A percentile compares a stretch with the other conserved stretches of the same genome.
Evolutionary conservation across 257 asterid species (phyloP).

Genomic region (Echium plantagineum): DNA sequence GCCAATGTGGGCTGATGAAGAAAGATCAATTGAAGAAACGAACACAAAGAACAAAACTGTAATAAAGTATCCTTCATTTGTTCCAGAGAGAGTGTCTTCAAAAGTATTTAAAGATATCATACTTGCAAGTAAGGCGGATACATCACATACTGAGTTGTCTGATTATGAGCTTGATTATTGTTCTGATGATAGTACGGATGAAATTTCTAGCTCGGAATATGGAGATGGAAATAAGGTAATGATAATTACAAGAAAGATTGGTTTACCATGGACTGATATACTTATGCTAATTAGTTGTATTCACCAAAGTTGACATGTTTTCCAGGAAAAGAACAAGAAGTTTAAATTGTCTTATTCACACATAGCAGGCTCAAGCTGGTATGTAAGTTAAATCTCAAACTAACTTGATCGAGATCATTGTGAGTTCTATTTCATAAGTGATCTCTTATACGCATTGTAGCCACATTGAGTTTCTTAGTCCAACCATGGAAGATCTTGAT

Average conservation of each 20-base stretch:
- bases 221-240: slow-evolving; percentile 42
- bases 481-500: slow-evolving; percentile 39
- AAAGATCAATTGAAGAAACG: slow-evolving; percentile 30
- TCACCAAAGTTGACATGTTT: slow-evolving; percentile 18
- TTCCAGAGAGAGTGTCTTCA: slow-evolving; percentile 56
- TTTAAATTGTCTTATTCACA: slow-evolving; percentile 29
- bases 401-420: slow-evolving; percentile 4
- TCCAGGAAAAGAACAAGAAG: slow-evolving; percentile 41
- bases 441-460: slow-evolving; percentile 7
- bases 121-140: slow-evolving; percentile 15
- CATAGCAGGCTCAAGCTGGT: slow-evolving; percentile 31
- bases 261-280: slow-evolving; percentile 24
- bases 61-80: slow-evolving; percentile 45
- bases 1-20: slow-evolving; percentile 75
- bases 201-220: slow-evolving; percentile 31
- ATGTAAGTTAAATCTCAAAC: slow-evolving; percentile 6
- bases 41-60: slow-evolving; percentile 17
- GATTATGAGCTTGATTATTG: slow-evolving; percentile 19
- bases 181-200: slow-evolving; percentile 19
- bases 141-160: slow-evolving; percentile 11
- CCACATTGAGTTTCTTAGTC: slow-evolving; percentile 29
- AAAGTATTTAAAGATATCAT: slow-evolving; percentile 25
- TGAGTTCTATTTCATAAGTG: not conserved
- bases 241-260: slow-evolving; percentile 21
- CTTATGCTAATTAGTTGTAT: slow-evolving; percentile 18